These are phyloP conservation scores for Xylaria bambusicola DNA, from an alignment of 495 filamentous ascomycete genomes.

Conservation along the genomic window DNA sequence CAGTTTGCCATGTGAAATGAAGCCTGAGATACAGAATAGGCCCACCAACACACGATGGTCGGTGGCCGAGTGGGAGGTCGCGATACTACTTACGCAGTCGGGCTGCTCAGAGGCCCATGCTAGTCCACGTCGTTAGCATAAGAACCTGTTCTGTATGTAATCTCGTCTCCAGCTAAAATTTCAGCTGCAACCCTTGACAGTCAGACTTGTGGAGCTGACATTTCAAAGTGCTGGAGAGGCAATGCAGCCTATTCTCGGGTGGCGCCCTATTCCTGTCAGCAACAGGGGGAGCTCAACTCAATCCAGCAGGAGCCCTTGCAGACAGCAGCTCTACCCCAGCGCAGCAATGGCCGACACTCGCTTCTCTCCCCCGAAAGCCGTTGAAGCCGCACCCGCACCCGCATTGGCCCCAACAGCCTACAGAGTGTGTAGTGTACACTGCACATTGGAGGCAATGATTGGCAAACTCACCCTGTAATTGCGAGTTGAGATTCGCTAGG, in stretches of 20 bases:
- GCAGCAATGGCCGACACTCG: background rate
- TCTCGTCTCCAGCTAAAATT: slow-evolving; percentile 1
- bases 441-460: no score
- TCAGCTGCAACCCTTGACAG: slow-evolving; percentile 10
- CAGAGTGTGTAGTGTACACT: no score
- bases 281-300: background rate
- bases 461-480: no score
- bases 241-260: background rate
- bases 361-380: background rate
- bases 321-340: background rate
- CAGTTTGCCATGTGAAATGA: background rate
- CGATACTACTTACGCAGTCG: background rate
- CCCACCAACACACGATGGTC: background rate
- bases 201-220: slow-evolving; percentile 9
- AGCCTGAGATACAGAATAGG: slow-evolving; percentile 2
- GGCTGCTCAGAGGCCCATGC: no score
- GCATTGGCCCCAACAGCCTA: background rate
- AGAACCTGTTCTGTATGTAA: background rate
- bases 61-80: background rate
- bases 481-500: no score
- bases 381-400: slow-evolving; percentile 15
- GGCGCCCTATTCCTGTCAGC: slow-evolving; percentile 16
- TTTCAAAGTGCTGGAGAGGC: background rate
- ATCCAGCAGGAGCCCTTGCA: slow-evolving; percentile 7
- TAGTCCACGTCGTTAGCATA: no score